Evolutionary conservation across 2,329 filamentous ascomycete species (phyloP), one percentile per base, ranked within the genome.

Genomic region (Fusarium pseudoanthophilum): DNA sequence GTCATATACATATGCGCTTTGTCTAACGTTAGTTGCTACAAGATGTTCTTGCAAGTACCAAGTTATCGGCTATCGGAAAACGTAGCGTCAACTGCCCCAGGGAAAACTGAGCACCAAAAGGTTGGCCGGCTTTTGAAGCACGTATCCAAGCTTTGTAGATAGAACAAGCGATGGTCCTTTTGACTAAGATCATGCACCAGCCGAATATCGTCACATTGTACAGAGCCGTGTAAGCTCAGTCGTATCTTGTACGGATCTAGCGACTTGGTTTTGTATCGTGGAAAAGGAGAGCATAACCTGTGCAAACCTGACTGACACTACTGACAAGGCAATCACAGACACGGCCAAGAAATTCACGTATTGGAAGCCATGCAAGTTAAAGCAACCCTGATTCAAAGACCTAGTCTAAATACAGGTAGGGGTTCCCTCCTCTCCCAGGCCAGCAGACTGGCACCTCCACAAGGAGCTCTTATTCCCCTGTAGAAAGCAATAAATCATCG

Each of bases 341-440:
- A 26, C 14, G 11, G 11, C 32, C 30, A 43, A 18, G 26, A 16
- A 32, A 24, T 26, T 56, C 66, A 64, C 64, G 51, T 40, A 20
- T 36, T n/a, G 13, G 6, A 32, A 28, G 30, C 14, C 37, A 37
- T 34, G 21, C 5, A 16, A 59, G 24, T 52, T 32, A 65, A 60
- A 75, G 65, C 65, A 64, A 67, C 61, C 60, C 67, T 68, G 56
- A 73, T 74, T 76, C 65, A 61, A 76, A 76, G 67, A 57, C 69
- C 67, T 58, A 64, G 64, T 77, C 73, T 76, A 78, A 70, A 67
- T 76, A 78, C 69, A 77, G 72, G 60, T 48, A 64, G 55, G 53
- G 59, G 59, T 60, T 57, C 69, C 73, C 46, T 75, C 61, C 40
- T 64, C 40, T 73, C 63, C 60, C 64, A 58, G 56, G 64, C 62